These are phyloP conservation scores for Symbiotaphrina buchneri DNA, from an alignment of 495 filamentous ascomycete genomes.

Conservation along the genomic window DNA sequence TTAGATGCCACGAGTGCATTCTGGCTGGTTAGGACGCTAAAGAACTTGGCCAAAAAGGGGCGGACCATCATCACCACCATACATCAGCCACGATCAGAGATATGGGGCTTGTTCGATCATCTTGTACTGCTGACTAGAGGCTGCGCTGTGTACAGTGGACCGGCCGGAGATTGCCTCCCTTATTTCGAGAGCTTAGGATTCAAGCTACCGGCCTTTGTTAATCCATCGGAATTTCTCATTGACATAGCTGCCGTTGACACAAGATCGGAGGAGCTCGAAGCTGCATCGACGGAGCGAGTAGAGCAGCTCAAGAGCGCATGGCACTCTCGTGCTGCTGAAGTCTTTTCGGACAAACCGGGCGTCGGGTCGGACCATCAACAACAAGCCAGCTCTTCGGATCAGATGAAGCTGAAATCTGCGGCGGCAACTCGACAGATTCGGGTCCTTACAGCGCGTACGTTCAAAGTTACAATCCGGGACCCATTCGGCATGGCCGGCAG, in stretches of 20 bases:
- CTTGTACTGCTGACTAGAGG: constrained; percentile 40
- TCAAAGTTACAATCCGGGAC: constrained; percentile 43
- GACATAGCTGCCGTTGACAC: constrained; percentile 51
- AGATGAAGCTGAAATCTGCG: constrained; percentile 6
- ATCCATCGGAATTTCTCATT: constrained; percentile 52
- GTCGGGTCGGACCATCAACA: constrained; percentile 7
- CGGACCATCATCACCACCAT: constrained; percentile 39
- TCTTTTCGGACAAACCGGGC: background rate
- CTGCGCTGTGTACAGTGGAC: constrained; percentile 39
- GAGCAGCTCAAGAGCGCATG: constrained; percentile 29
- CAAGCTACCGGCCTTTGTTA: constrained; percentile 39
- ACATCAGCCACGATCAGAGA: constrained; percentile 53
- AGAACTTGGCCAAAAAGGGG: constrained; percentile 37
- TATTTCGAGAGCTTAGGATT: constrained; percentile 35
- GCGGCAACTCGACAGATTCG: constrained; percentile 33
- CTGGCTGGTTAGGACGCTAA: constrained; percentile 44
- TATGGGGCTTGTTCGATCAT: constrained; percentile 51
- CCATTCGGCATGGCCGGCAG: constrained; percentile 48
- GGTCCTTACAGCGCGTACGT: constrained; percentile 40
- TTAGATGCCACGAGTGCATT: constrained; percentile 33
- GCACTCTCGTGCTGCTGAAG: constrained; percentile 7
- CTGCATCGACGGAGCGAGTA: constrained; percentile 28
- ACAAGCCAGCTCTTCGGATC: too few relatives aligned
- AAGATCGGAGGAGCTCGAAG: constrained; percentile 34
- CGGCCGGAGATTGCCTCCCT: constrained; percentile 21